Conservation (phyloP, 805 yeast genomes). For the Cyberlindnera japonica region DNA sequence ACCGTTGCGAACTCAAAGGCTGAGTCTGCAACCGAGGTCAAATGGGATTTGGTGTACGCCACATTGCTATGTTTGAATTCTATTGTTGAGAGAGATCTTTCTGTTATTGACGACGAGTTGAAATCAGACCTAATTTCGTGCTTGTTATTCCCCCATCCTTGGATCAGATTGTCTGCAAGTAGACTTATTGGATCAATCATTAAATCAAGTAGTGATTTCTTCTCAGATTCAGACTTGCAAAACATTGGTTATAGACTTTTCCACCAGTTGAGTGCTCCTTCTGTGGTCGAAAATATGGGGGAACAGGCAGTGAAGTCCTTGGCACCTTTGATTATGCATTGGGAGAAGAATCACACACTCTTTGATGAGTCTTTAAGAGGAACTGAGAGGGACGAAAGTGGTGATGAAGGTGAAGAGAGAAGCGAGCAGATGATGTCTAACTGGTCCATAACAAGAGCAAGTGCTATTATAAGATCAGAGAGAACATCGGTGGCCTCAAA, state of each 20-base stretch:
- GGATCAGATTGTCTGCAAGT: slow-evolving; percentile 75
- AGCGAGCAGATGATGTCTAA: slow-evolving; percentile 40
- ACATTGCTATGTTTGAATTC: slow-evolving; percentile 51
- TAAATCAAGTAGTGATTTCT: slow-evolving; percentile 32
- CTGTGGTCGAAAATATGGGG: slow-evolving; percentile 59
- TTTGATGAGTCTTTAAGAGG: slow-evolving; percentile 22
- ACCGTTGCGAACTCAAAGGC: slow-evolving; percentile 34
- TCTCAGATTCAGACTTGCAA: slow-evolving; percentile 52
- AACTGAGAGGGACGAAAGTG: slow-evolving; percentile 18
- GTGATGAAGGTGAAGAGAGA: slow-evolving; percentile 22
- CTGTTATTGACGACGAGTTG: slow-evolving; percentile 31
- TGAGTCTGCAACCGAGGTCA: slow-evolving; percentile 40
- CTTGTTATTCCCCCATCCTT: slow-evolving; percentile 81
- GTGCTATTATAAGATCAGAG: slow-evolving; percentile 65
- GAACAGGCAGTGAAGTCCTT: slow-evolving; percentile 63
- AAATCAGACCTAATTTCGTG: slow-evolving; percentile 43
- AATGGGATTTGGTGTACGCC: slow-evolving; percentile 79
- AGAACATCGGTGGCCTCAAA: slow-evolving; percentile 55
- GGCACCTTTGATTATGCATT: slow-evolving; percentile 53
- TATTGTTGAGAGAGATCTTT: slow-evolving; percentile 34
- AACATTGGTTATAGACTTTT: slow-evolving; percentile 62
- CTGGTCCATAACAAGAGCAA: slow-evolving; percentile 60
- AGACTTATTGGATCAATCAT: slow-evolving; percentile 56
- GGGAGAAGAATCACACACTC: slow-evolving; percentile 48
- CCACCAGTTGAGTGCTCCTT: slow-evolving; percentile 81